Evolutionary conservation across 2,329 filamentous ascomycete species (phyloP).

Genomic region (Juglanconis sp.): DNA sequence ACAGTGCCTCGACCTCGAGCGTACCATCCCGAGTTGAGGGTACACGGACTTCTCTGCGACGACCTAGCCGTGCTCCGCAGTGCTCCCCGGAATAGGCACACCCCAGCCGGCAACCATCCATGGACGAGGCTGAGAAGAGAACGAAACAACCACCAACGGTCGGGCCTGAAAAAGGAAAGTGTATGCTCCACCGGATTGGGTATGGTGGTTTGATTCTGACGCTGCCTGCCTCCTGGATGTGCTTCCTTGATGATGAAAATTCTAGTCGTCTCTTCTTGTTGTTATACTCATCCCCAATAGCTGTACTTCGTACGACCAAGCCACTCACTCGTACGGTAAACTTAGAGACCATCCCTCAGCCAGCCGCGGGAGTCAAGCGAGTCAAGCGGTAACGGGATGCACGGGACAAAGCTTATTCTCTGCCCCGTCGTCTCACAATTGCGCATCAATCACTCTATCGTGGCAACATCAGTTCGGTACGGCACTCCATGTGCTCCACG

Average conservation of each 20-base stretch:
- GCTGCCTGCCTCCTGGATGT: too few species aligned
- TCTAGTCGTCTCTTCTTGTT: neutral
- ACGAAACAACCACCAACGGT: neutral
- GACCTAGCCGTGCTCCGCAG: neutral
- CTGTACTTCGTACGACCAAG: neutral
- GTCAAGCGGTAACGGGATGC: neutral
- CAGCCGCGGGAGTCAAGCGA: neutral
- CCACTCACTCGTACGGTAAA: neutral
- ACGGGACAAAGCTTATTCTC: conserved; percentile 5
- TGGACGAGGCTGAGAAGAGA: neutral
- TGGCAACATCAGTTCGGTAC: conserved; percentile 2
- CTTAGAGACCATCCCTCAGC: neutral
- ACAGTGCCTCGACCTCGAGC: neutral
- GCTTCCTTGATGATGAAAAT: neutral
- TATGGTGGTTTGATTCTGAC: too few species aligned
- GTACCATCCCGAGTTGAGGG: neutral
- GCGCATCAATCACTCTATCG: conserved; percentile 12
- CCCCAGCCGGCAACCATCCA: neutral
- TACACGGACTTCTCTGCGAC: neutral
- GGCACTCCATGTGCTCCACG: neutral
- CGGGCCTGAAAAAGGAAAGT: too few species aligned
- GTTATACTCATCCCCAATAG: neutral
- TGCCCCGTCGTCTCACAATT: conserved; percentile 8
- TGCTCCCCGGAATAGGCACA: neutral
- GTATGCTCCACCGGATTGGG: neutral